A percentile compares a stretch with the other conserved stretches of the same genome.
phyloP scores from a whole-genome alignment of 1,139 yeast species.

The Magnusiomyces suaveolens region DNA sequence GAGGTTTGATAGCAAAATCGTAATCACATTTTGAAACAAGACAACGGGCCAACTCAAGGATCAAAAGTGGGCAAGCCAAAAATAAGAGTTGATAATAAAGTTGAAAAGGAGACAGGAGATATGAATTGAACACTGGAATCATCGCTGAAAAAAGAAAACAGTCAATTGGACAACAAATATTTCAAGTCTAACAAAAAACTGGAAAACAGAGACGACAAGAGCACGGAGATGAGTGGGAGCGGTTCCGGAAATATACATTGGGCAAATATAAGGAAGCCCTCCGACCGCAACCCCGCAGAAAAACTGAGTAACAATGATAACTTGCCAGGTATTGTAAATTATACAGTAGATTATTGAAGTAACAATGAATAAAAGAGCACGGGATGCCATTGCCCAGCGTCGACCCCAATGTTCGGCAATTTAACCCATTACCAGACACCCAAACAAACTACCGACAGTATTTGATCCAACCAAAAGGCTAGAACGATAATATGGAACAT shows the following conservation, averaged over 20 bases:
- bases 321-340: conserved; percentile 36
- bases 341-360: conserved; percentile 47
- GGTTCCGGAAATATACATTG: conserved; percentile 61
- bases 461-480: conserved; percentile 46
- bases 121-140: conserved; percentile 50
- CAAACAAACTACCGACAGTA: conserved; percentile 46
- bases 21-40: conserved; percentile 45
- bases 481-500: conserved; percentile 36
- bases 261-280: conserved; percentile 52
- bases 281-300: conserved; percentile 60
- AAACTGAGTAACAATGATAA: conserved; percentile 38
- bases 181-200: conserved; percentile 60
- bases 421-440: conserved; percentile 42
- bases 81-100: conserved; percentile 33
- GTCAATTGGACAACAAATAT: conserved; percentile 58
- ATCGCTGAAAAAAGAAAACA: conserved; percentile 45
- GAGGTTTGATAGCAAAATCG: conserved; percentile 50
- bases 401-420: conserved; percentile 46
- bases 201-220: conserved; percentile 56
- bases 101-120: conserved; percentile 43
- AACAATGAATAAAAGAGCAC: conserved; percentile 40
- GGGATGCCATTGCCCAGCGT: conserved; percentile 40
- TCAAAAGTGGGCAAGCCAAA: conserved; percentile 19
- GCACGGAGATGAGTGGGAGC: conserved; percentile 66
- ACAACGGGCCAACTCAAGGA: conserved; percentile 74